Conservation (phyloP, 257 asterid genomes). For the Craterostigma plantagineum region DNA sequence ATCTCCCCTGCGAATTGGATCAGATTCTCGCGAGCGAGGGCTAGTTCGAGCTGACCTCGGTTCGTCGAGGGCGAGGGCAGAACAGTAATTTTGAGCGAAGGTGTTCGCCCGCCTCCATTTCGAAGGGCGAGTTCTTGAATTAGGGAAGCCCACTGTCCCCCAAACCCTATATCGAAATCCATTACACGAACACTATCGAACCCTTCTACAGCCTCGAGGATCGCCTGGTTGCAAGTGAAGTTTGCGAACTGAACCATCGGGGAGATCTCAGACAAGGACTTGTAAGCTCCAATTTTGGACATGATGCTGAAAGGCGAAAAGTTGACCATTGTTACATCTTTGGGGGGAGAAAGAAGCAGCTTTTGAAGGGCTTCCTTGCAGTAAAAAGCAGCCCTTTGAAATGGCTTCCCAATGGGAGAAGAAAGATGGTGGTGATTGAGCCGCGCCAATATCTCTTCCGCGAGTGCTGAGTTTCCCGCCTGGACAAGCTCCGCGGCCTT, state of each 20-base stretch:
- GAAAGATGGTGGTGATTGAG: slow-evolving; percentile 83
- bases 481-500: slow-evolving; percentile 78
- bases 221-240: slow-evolving; percentile 76
- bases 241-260: slow-evolving; percentile 74
- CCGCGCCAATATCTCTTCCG: slow-evolving; percentile 99
- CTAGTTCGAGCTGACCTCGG: slow-evolving; percentile 63
- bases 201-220: slow-evolving; percentile 65
- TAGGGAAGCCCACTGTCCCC: slow-evolving; percentile 90
- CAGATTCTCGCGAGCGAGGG: slow-evolving; percentile 63
- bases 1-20: slow-evolving; percentile 55
- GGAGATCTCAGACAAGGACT: slow-evolving; percentile 80
- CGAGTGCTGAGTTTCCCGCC: slow-evolving; percentile 65
- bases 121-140: slow-evolving; percentile 83
- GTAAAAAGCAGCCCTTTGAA: slow-evolving; percentile 75
- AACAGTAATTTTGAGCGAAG: slow-evolving; percentile 55
- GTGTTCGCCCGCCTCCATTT: no score
- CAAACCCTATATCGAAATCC: slow-evolving; percentile 84
- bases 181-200: slow-evolving; percentile 53
- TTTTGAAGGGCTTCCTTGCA: slow-evolving; percentile 71
- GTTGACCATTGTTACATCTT: slow-evolving; percentile 7
- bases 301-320: slow-evolving; percentile 50
- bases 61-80: slow-evolving; percentile 30
- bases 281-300: slow-evolving; percentile 72
- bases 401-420: slow-evolving; percentile 89
- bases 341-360: slow-evolving; percentile 22